These are phyloP conservation scores for Selaginella tamariscina DNA, from an alignment of 75 land plant species.

Conservation along the genomic window DNA sequence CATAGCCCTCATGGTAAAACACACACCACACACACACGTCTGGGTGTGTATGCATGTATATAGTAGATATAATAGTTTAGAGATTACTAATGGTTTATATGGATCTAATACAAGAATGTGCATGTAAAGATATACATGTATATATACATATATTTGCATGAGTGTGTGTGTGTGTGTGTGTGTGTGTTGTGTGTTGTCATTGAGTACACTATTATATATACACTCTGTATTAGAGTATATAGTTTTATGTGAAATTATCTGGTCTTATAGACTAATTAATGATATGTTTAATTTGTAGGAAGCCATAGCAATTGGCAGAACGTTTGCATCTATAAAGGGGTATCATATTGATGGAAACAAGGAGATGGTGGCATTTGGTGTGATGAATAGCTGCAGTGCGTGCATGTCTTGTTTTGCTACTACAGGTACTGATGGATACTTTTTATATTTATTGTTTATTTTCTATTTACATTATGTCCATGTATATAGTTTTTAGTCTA, in stretches of 20 bases:
- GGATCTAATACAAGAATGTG: too few species aligned
- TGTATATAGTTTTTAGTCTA: too few species aligned
- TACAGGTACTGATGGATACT: too few species aligned
- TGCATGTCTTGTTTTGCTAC: background rate
- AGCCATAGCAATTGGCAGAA: slow-evolving; percentile 8
- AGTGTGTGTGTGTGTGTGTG: too few species aligned
- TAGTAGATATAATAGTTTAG: too few species aligned
- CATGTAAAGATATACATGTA: too few species aligned
- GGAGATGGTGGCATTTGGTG: slow-evolving; percentile 7
- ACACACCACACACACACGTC: background rate
- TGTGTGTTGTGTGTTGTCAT: background rate
- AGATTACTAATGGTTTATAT: too few species aligned
- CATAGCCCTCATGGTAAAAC: background rate
- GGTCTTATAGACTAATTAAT: background rate
- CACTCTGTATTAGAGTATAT: background rate
- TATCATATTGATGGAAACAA: slow-evolving; percentile 6
- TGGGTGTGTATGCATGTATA: too few species aligned
- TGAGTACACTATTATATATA: background rate
- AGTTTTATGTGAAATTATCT: background rate
- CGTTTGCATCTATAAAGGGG: slow-evolving; percentile 6
- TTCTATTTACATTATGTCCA: too few species aligned
- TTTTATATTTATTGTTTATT: too few species aligned
- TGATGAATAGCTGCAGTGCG: background rate
- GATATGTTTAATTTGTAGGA: background rate
- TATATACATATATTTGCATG: too few species aligned